phyloP scores from a whole-genome alignment of 768 basidiomycete species.

The Exsudoporus frostii region DNA sequence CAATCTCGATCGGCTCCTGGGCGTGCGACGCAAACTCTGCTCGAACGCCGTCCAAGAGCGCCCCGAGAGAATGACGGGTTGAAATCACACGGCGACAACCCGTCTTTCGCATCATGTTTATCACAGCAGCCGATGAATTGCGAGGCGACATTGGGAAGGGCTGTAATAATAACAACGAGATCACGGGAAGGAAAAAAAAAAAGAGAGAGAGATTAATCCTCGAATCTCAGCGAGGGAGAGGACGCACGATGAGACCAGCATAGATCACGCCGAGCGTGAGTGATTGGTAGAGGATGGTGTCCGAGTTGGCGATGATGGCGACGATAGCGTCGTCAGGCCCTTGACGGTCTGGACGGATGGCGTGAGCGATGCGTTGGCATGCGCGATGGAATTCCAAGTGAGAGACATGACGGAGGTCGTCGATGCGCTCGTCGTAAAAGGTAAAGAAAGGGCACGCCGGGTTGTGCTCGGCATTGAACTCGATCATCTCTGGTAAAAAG shows the following conservation, averaged over 20 bases:
- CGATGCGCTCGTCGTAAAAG: constrained; percentile 24
- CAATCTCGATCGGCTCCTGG: not conserved
- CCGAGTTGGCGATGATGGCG: constrained; percentile 36
- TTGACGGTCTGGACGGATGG: constrained; percentile 34
- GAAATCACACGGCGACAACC: constrained; percentile 39
- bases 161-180: no score
- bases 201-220: not conserved
- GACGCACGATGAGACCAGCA: constrained; percentile 12
- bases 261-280: constrained; percentile 35
- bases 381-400: constrained; percentile 45
- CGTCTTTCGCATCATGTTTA: constrained; percentile 35
- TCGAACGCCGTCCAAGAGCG: constrained; percentile 31
- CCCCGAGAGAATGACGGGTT: constrained; percentile 28
- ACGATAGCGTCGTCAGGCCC: constrained; percentile 33
- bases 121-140: constrained; percentile 35
- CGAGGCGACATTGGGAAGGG: constrained; percentile 37
- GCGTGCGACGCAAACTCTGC: constrained; percentile 11
- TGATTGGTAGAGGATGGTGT: constrained; percentile 43
- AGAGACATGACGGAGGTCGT: constrained; percentile 29
- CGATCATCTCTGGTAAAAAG: constrained; percentile 14
- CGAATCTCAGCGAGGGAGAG: not conserved
- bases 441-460: constrained; percentile 30
- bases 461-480: constrained; percentile 34
- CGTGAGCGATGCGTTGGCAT: constrained; percentile 41
- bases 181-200: no score